Evolutionary conservation across 116 monocot genomes (phyloP), one percentile per base, ranked within the genome.

Genomic region (Iris pallida): DNA sequence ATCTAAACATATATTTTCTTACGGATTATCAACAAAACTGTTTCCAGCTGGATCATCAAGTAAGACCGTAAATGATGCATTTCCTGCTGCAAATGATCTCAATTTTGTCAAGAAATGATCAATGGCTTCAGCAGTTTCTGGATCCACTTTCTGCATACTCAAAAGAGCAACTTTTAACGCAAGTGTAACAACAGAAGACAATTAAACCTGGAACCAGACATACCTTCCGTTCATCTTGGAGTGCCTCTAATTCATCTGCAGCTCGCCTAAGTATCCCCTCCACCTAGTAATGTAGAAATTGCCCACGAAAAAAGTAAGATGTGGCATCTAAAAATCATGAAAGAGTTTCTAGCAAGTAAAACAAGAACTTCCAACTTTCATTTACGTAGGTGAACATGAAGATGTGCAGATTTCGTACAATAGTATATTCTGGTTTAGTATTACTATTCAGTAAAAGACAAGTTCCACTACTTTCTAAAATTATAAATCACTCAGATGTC

Each of bases 1-100:
- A 30, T 30, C 0, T 30, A 30, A 30, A 30, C 30, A 51, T 9
- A 57, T 19, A 19, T 19, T 46, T 13, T 44, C 91, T 87, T 88
- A 98, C 93, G 80, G 93, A 67, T 98, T 98, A 73, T 98, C 97
- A 74, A 92, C 81, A 51, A 85, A 90, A 71, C 97, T 92, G 65
- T 98, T 98, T 72, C 97, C 97, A 65, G 97, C 57, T 65, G 93
- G 97, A 83, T 98, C 97, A 70, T 98, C 93, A 71, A 98, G 90
- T 53, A 86, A 80, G 65, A 98, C 85, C 40, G 90, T 83, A 76
- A 98, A 92, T n/a, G 88, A 73, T 59, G 75, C 68, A 68, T 81
- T 68, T 80, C 90, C 92, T 45, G 71, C 74, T 12, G 81, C 89
- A 76, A 83, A 83, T 6, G 90, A 85, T 79, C 76, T 79, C 58